These are phyloP conservation scores for Fusarium agapanthi DNA, from an alignment of 2,329 filamentous ascomycete species.

Conservation along the genomic window DNA sequence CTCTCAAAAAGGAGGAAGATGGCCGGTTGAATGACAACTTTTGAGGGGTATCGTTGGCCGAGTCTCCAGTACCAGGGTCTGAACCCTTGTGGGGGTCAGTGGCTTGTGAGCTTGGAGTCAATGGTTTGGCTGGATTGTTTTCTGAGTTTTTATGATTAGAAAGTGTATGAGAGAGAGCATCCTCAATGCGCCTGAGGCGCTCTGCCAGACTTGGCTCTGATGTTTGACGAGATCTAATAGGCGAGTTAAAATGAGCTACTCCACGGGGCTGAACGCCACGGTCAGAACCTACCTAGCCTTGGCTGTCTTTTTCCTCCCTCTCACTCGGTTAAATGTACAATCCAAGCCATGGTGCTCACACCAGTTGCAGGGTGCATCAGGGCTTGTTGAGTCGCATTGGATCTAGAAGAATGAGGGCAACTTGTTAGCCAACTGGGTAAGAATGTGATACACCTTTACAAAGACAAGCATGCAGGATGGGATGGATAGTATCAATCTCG, in stretches of 20 bases:
- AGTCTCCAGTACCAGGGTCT: neutral
- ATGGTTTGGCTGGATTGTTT: neutral
- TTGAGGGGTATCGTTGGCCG: neutral
- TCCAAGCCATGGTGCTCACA: slow-evolving; percentile 36
- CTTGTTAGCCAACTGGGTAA: neutral
- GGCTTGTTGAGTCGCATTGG: slow-evolving; percentile 29
- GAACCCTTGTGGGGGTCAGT: neutral
- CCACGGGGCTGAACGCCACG: neutral
- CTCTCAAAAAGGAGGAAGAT: slow-evolving; percentile 1
- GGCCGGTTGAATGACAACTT: neutral
- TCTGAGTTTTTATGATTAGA: neutral
- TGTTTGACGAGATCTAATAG: slow-evolving; percentile 14
- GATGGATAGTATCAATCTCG: neutral
- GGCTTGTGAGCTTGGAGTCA: slow-evolving; percentile 1
- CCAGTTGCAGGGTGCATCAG: slow-evolving; percentile 32
- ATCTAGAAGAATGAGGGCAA: slow-evolving; percentile 12
- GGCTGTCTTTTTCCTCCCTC: slow-evolving; percentile 32
- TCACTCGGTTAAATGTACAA: slow-evolving; percentile 39
- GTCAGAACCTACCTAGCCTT: slow-evolving; percentile 20
- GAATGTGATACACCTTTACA: neutral
- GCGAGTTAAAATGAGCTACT: neutral
- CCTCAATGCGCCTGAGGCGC: slow-evolving; percentile 35
- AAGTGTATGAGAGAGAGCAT: slow-evolving; percentile 30
- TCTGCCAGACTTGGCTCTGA: slow-evolving; percentile 32
- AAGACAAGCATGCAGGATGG: neutral